phyloP scores from a whole-genome alignment of 2,329 filamentous ascomycete genomes.

The Penicillium sp. region DNA sequence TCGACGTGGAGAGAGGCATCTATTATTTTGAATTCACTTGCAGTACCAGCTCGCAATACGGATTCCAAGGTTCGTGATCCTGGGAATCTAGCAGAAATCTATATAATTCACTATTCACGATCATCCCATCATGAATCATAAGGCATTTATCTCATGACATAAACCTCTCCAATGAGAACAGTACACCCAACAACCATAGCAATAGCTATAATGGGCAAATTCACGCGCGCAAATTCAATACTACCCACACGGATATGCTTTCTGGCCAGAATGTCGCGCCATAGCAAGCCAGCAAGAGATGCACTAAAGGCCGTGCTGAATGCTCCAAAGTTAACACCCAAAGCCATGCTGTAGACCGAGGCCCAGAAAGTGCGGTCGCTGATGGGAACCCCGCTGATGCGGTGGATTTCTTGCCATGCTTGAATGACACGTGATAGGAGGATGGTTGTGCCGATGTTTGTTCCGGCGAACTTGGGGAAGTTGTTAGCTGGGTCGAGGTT shows the following conservation, averaged over 20 bases:
- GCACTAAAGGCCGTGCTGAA: conserved; percentile 72
- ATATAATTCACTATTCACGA: no score
- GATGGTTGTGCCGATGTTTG: conserved; percentile 74
- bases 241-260: conserved; percentile 66
- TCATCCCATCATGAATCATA: conserved; percentile 28
- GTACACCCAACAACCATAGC: conserved; percentile 64
- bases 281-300: conserved; percentile 68
- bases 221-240: conserved; percentile 66
- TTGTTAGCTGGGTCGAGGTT: conserved; percentile 4
- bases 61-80: not conserved
- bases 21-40: no score
- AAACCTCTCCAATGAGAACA: conserved; percentile 63
- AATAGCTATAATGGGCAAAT: conserved; percentile 68
- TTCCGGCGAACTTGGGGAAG: conserved; percentile 64
- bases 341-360: conserved; percentile 70
- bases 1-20: no score
- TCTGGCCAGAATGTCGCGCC: conserved; percentile 66
- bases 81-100: not conserved
- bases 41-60: no score
- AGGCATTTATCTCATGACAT: conserved; percentile 51
- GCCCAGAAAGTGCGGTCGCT: conserved; percentile 68
- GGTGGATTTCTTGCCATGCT: conserved; percentile 63
- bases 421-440: conserved; percentile 69
- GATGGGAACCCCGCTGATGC: conserved; percentile 49
- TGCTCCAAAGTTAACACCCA: conserved; percentile 72